Evolutionary conservation across 495 filamentous ascomycete genomes (phyloP), one percentile per base, ranked within the genome.

Genomic region (Daldinia vernicosa): DNA sequence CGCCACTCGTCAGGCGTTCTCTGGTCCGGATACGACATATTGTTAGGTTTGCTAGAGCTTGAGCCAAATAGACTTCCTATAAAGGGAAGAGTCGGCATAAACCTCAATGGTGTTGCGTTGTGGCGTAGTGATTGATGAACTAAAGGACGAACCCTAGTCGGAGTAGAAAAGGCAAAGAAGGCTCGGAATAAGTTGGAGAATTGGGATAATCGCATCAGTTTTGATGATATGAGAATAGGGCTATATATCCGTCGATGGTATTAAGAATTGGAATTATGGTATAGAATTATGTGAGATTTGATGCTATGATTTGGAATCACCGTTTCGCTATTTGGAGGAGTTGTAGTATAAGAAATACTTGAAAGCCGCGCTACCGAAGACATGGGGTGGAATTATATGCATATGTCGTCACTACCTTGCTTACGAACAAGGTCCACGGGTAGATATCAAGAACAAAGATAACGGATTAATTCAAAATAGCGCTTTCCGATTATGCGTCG

Each of bases 1-100:
- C 89, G 91, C 95, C 95, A 99, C 82, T 98, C 92, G 27, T 92
- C 88, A 22, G 91, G 84, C 40, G 81, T 89, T 80, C 93, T 92
- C 81, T 96, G 80, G 56, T 93, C 88, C 6, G 95, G 94, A 74
- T 89, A 92, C 33, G 91, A 89, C 88, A 93, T 95, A 74, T 61
- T 80, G 65, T 28, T 78, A 71, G 11, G 83, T 78, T 54, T 22
- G 37, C 26, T 69, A 30, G 83, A 85, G 39, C 86, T 89, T 45
- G 81, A 83, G 66, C 89, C 85, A 82, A 97, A 97, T n/a, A 95
- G 82, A 66, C 91, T 89, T 68, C 89, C 82, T 32, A 97, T 76
- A 58, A 97, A 94, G 3, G 94, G 91, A 69, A 95, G 88, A 6
- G 85, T 83, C 14, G 91, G 87, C 81, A 91, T 91, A 63, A 89